Conservation (phyloP, 805 yeast genomes). For the Candida maris region DNA sequence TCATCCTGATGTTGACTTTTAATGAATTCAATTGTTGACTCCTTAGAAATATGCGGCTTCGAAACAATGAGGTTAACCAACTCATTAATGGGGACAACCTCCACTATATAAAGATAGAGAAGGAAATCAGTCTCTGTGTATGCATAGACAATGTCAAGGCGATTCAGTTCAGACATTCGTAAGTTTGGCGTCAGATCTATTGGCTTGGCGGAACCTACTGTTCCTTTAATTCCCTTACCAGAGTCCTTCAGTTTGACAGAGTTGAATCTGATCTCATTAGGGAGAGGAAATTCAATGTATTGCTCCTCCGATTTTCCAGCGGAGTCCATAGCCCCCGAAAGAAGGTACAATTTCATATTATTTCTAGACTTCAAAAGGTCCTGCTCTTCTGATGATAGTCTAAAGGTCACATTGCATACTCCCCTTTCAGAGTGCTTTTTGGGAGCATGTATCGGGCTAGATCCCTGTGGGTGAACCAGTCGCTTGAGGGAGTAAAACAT, state of each 20-base stretch:
- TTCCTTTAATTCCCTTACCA: conserved; percentile 72
- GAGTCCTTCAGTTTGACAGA: conserved; percentile 45
- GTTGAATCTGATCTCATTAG: conserved; percentile 66
- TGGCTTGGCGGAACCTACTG: conserved; percentile 76
- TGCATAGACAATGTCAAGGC: conserved; percentile 53
- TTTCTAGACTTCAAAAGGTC: conserved; percentile 30
- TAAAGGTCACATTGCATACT: conserved; percentile 39
- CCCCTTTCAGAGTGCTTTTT: conserved; percentile 44
- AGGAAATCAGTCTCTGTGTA: conserved; percentile 50
- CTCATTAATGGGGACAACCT: conserved; percentile 38
- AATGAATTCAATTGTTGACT: conserved; percentile 38
- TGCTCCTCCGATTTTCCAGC: conserved; percentile 18
- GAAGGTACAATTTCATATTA: conserved; percentile 42
- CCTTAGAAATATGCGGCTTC: conserved; percentile 50
- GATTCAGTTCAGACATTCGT: conserved; percentile 31
- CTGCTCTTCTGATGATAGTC: conserved; percentile 41
- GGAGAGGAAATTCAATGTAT: conserved; percentile 62
- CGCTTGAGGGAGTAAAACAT: conserved; percentile 54
- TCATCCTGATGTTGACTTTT: conserved; percentile 33
- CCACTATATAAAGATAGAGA: conserved; percentile 58
- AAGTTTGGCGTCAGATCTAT: conserved; percentile 64
- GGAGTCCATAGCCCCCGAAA: conserved; percentile 48
- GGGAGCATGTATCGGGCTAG: conserved; percentile 43
- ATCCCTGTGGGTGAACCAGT: conserved; percentile 35
- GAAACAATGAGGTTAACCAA: conserved; percentile 39